A percentile compares a stretch with the other conserved stretches of the same genome.
Conservation (phyloP, 345 rosid genomes). For the Hibiscus tridactylites region DNA sequence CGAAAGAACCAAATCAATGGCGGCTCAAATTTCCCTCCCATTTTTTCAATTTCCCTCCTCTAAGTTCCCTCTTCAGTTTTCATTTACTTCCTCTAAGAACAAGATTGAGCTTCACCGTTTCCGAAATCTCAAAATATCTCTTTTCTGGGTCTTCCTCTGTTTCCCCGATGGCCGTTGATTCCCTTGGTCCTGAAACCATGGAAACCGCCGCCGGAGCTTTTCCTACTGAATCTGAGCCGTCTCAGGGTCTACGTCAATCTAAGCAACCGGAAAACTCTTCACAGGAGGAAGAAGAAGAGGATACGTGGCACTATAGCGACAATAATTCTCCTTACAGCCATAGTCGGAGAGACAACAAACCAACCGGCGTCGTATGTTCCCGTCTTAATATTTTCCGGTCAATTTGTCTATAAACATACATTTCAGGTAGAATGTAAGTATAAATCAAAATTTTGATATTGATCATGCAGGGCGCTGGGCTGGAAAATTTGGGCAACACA, state of each 20-base stretch:
- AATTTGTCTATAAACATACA: background rate
- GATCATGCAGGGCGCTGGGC: conserved; percentile 68
- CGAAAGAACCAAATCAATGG: conserved; percentile 11
- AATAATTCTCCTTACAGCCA: background rate
- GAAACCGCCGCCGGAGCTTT: background rate
- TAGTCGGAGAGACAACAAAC: background rate
- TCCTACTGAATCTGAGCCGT: background rate
- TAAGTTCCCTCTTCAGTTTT: background rate
- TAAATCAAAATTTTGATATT: background rate
- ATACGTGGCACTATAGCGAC: no score
- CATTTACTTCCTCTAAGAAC: background rate
- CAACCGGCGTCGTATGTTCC: conserved; percentile 9
- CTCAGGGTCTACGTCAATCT: background rate
- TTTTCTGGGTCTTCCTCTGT: background rate
- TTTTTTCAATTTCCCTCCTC: conserved; percentile 1
- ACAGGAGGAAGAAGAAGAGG: background rate
- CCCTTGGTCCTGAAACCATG: background rate
- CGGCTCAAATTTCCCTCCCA: conserved; percentile 21
- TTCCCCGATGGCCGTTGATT: background rate
- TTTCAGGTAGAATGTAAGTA: background rate
- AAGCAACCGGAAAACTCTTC: background rate
- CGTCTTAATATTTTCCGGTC: background rate
- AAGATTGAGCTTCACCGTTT: background rate
- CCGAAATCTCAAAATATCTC: background rate
- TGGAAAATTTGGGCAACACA: conserved; percentile 66